Conservation (phyloP, 2,329 filamentous ascomycete species). For the Myotisia sp. region DNA sequence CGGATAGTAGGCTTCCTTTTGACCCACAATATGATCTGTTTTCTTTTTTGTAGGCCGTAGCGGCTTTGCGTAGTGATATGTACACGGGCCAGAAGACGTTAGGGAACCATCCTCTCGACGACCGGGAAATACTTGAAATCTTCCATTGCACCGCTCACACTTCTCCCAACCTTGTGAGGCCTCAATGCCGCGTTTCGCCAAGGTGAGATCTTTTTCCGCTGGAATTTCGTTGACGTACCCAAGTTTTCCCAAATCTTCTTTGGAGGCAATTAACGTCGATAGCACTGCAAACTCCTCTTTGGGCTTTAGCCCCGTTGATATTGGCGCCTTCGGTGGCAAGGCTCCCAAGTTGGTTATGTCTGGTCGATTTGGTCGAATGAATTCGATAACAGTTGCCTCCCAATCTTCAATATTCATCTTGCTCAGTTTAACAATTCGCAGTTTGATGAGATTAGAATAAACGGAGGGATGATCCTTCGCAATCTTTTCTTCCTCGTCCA, state of each 20-base stretch:
- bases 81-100: slow-evolving; percentile 64
- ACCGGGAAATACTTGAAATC: slow-evolving; percentile 87
- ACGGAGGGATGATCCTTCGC: slow-evolving; percentile 54
- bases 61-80: slow-evolving; percentile 62
- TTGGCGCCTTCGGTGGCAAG: slow-evolving; percentile 23
- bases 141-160: slow-evolving; percentile 71
- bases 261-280: slow-evolving; percentile 9
- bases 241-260: slow-evolving; percentile 20
- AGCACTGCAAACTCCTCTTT: slow-evolving; percentile 53
- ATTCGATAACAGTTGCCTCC: slow-evolving; percentile 46
- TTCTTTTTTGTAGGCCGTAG: slow-evolving; percentile 42
- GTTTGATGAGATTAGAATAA: slow-evolving; percentile 74
- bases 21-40: slow-evolving; percentile 42
- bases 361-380: slow-evolving; percentile 15
- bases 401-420: slow-evolving; percentile 61
- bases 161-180: slow-evolving; percentile 65
- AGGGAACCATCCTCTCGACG: slow-evolving; percentile 61
- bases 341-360: slow-evolving; percentile 7
- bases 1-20: slow-evolving; percentile 49
- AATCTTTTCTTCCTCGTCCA: slow-evolving; percentile 59
- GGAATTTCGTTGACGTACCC: slow-evolving; percentile 58
- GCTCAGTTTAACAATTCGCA: slow-evolving; percentile 59
- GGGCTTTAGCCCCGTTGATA: slow-evolving; percentile 53
- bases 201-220: slow-evolving; percentile 49
- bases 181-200: slow-evolving; percentile 50